Base-by-base conservation (phyloP, 1,284 basidiomycete species). In the Rhodotorula sp. region DNA sequence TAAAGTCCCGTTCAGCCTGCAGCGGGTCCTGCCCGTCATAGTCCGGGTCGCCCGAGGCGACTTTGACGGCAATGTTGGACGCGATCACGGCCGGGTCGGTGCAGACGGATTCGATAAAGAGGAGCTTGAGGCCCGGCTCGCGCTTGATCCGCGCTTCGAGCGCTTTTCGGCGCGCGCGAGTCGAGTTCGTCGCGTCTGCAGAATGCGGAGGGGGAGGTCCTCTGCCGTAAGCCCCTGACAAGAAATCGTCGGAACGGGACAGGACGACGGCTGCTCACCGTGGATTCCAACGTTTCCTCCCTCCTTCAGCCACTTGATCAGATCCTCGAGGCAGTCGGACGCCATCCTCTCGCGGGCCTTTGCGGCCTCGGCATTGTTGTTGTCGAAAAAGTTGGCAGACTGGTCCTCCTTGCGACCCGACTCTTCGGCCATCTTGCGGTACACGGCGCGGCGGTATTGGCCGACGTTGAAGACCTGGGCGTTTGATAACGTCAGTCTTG, bases 211-310 rank as follows among this genome's bases (percentile, higher is more conserved):
- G 4, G 10, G 60, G n/a, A 57, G n/a, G n/a, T n/a, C n/a, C n/a
- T n/a, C n/a, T n/a, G n/a, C 60, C 30, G 26, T 10, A 20, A 7
- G 18, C 5, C 24, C 3, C 18, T 17, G n/a, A n/a, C n/a, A n/a
- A n/a, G n/a, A n/a, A n/a, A n/a, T n/a, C n/a, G n/a, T n/a, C n/a
- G n/a, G n/a, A n/a, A n/a, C n/a, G n/a, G n/a, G n/a, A n/a, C n/a
- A n/a, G n/a, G n/a, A n/a, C n/a, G n/a, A n/a, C n/a, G n/a, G 0
- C 24, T 3, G 79, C 85, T 64, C 77, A 92, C 93, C 95, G 81
- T 97, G 95, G 76, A 99, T 98, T 14, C 93, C 96, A 46, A 99
- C 95, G 79, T 99, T 99, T 1, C 96, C 95, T 55, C 89, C 87
- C 2, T 73, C 70, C 82, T 92, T 94, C 66, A 99, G 83, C 95